Conservation (phyloP, 129 eudicot genomes). For the Glebionis coronaria region DNA sequence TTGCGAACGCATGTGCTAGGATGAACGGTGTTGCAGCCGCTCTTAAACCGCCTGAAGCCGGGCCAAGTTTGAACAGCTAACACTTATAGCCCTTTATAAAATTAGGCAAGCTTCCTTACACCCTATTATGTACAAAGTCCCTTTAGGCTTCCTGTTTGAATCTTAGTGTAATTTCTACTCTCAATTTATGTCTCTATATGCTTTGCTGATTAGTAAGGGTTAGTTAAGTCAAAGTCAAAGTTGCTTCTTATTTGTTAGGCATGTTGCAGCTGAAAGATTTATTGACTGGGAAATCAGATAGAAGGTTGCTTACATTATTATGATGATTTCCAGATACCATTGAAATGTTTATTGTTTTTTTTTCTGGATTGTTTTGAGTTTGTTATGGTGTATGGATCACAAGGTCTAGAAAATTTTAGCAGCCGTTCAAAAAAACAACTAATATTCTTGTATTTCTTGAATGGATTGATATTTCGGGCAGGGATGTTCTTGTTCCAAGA, state of each 20-base stretch:
- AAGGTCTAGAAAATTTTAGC: not conserved
- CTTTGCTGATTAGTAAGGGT: slow-evolving; percentile 43
- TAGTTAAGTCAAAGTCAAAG: no score
- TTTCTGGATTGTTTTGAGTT: not conserved
- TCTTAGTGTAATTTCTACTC: slow-evolving; percentile 35
- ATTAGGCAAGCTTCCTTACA: slow-evolving; percentile 49
- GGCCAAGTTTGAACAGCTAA: slow-evolving; percentile 53
- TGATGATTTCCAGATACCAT: not conserved
- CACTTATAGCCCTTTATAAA: slow-evolving; percentile 22
- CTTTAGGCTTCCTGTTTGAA: slow-evolving; percentile 31
- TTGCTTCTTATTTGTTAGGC: no score
- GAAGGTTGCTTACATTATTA: slow-evolving; percentile 21
- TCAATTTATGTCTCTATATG: slow-evolving; percentile 38
- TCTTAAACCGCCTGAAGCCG: slow-evolving; percentile 31
- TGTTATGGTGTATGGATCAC: not conserved
- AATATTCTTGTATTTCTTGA: not conserved
- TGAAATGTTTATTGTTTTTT: not conserved
- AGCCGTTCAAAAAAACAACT: no score
- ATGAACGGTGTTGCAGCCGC: slow-evolving; percentile 75
- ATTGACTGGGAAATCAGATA: slow-evolving; percentile 21
- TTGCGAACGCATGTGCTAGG: slow-evolving; percentile 95
- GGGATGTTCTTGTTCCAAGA: not conserved
- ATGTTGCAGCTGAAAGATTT: slow-evolving; percentile 30
- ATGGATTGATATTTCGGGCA: not conserved
- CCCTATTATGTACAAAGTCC: slow-evolving; percentile 47